These are phyloP conservation scores for Penicillium sp. DNA, from an alignment of 2,329 filamentous ascomycete genomes.

Conservation along the genomic window DNA sequence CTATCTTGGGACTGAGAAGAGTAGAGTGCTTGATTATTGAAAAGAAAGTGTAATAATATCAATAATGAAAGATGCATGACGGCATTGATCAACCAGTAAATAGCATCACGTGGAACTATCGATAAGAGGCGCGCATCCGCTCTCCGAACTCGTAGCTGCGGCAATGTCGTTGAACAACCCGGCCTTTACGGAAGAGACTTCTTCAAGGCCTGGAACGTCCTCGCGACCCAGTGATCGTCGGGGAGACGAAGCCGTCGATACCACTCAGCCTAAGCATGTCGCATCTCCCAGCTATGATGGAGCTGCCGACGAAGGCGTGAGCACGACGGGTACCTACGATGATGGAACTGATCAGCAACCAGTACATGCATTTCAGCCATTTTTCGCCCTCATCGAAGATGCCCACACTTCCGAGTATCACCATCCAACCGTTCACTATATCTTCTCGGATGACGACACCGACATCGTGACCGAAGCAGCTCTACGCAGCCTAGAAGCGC, in stretches of 20 bases:
- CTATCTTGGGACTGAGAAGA: too few relatives aligned
- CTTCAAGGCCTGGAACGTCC: constrained; percentile 11
- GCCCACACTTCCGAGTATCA: constrained; percentile 64
- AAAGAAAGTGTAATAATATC: too few relatives aligned
- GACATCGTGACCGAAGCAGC: constrained; percentile 65
- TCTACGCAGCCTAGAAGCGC: constrained; percentile 49
- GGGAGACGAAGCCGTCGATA: constrained; percentile 7
- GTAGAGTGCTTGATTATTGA: too few relatives aligned
- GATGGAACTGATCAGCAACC: constrained; percentile 15
- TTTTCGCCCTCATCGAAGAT: constrained; percentile 83
- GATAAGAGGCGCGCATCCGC: not conserved
- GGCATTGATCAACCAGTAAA: not conserved
- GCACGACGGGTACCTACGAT: constrained; percentile 5
- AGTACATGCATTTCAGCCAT: constrained; percentile 57
- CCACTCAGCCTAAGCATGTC: constrained; percentile 3
- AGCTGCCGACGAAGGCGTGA: not conserved
- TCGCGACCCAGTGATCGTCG: constrained; percentile 13
- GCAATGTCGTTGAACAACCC: constrained; percentile 34
- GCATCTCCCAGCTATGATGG: constrained; percentile 8
- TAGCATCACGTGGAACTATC: not conserved
- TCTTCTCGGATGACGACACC: constrained; percentile 87
- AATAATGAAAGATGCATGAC: too few relatives aligned
- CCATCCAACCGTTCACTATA: constrained; percentile 83
- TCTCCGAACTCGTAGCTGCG: constrained; percentile 25
- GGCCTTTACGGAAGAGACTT: constrained; percentile 9